Evolutionary conservation across 305 asterid species (phyloP).

Genomic region (Plantago coronopus): DNA sequence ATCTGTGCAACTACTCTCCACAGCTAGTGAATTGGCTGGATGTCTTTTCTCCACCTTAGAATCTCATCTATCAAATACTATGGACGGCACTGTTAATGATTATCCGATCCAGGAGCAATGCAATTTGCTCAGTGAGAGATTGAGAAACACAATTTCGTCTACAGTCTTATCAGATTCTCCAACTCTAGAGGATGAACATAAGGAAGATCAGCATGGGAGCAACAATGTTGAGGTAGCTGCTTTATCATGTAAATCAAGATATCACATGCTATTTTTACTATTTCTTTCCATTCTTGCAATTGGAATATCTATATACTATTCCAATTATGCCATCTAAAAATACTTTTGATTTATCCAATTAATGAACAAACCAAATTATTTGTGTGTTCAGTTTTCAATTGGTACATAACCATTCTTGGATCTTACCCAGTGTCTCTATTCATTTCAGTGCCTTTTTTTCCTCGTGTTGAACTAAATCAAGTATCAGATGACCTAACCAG

Average conservation of each 20-base stretch:
- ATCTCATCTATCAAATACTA: slow-evolving; percentile 46
- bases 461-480: neutral
- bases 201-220: slow-evolving; percentile 30
- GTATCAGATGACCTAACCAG: neutral
- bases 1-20: slow-evolving; percentile 51
- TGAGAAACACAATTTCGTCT: slow-evolving; percentile 52
- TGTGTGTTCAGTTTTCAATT: too few species aligned
- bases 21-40: slow-evolving; percentile 58
- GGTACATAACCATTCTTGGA: too few species aligned
- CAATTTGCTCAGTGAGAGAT: slow-evolving; percentile 49
- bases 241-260: slow-evolving; percentile 54
- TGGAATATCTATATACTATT: slow-evolving; percentile 52
- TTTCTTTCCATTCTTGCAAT: slow-evolving; percentile 47
- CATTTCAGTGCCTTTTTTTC: too few species aligned
- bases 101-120: slow-evolving; percentile 46
- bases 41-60: slow-evolving; percentile 65
- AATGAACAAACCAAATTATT: too few species aligned
- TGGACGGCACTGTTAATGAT: slow-evolving; percentile 33
- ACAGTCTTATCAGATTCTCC: slow-evolving; percentile 40
- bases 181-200: slow-evolving; percentile 25
- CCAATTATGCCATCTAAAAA: slow-evolving; percentile 7
- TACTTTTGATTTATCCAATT: too few species aligned
- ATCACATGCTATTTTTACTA: slow-evolving; percentile 47
- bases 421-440: too few species aligned
- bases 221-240: slow-evolving; percentile 81